Evolutionary conservation across 75 land plant species (phyloP).

Genomic region (Azolla pinnata): DNA sequence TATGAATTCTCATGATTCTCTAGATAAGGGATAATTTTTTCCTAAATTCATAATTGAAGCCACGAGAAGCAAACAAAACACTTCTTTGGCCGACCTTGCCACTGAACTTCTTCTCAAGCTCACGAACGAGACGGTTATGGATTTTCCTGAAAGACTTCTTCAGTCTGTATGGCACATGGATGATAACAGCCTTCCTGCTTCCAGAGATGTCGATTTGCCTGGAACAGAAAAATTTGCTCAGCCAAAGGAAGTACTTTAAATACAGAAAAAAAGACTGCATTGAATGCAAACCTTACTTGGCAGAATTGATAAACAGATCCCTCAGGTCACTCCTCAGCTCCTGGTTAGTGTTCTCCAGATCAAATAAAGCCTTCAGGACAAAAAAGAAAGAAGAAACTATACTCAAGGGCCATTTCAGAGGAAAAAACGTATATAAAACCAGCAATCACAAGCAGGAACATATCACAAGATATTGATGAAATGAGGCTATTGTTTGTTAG

Average conservation of each 20-base stretch:
- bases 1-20: too few species aligned
- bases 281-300: conserved; percentile 40
- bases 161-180: conserved; percentile 67
- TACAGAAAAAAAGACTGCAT: too few species aligned
- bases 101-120: conserved; percentile 87
- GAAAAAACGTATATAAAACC: too few species aligned
- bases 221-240: not conserved
- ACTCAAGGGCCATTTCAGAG: too few species aligned
- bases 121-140: conserved; percentile 67
- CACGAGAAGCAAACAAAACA: too few species aligned
- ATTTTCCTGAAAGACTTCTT: conserved; percentile 66
- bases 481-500: too few species aligned
- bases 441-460: too few species aligned
- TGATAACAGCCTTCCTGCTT: conserved; percentile 57
- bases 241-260: too few species aligned
- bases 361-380: conserved; percentile 47
- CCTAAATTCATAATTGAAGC: too few species aligned
- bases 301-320: conserved; percentile 65
- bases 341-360: conserved; percentile 54
- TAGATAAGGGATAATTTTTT: too few species aligned
- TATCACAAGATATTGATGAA: too few species aligned
- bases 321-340: conserved; percentile 70
- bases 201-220: conserved; percentile 65
- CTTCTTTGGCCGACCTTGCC: too few species aligned
- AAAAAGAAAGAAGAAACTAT: not conserved